Conservation (phyloP, 441 rosid species). For the Gossypium lobatum region DNA sequence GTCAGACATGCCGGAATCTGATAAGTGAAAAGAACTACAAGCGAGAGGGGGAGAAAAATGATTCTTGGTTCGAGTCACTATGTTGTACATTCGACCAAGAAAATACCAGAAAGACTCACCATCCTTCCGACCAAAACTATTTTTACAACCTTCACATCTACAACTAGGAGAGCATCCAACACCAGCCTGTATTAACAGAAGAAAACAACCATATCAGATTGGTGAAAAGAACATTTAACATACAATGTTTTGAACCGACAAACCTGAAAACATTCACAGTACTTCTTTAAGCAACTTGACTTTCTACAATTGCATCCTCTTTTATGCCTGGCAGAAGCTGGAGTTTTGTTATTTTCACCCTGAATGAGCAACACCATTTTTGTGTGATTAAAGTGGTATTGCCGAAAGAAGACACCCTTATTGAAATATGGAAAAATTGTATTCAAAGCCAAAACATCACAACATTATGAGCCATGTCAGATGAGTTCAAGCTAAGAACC, state of each 20-base stretch:
- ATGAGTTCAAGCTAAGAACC: neutral
- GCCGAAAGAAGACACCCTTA: neutral
- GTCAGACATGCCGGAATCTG: neutral
- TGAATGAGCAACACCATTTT: slow-evolving; percentile 19
- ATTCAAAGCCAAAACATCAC: slow-evolving; percentile 10
- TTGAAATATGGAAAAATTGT: neutral
- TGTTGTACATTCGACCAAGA: neutral
- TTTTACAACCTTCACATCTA: slow-evolving; percentile 58
- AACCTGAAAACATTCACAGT: slow-evolving; percentile 74
- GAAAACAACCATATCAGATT: slow-evolving; percentile 24
- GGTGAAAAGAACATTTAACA: neutral
- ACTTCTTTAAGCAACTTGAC: slow-evolving; percentile 63
- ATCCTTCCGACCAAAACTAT: slow-evolving; percentile 36
- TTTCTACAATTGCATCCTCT: slow-evolving; percentile 71
- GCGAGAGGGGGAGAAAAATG: neutral
- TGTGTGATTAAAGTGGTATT: neutral
- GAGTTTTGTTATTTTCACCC: slow-evolving; percentile 62
- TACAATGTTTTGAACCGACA: slow-evolving; percentile 8
- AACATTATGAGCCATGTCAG: neutral
- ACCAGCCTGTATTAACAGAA: slow-evolving; percentile 37
- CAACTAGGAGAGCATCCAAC: slow-evolving; percentile 69
- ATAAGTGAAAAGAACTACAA: neutral
- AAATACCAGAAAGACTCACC: slow-evolving; percentile 27
- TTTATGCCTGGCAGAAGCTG: slow-evolving; percentile 60
- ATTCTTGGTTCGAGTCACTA: neutral